Evolutionary conservation across 2,329 filamentous ascomycete species (phyloP), one percentile per base, ranked within the genome.

Genomic region (Pseudogymnoascus sp.): DNA sequence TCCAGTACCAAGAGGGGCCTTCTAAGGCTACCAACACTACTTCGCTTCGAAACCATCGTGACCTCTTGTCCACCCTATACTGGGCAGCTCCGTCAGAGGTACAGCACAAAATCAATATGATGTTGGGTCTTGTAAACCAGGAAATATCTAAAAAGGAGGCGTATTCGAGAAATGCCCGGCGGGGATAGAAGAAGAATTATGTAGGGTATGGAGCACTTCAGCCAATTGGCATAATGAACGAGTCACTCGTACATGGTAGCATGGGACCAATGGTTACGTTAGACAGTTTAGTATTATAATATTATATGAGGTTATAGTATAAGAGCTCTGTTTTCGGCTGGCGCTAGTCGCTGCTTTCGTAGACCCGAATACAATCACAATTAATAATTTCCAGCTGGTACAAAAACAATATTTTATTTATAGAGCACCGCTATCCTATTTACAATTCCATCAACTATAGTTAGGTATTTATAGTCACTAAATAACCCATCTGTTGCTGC

Each of bases 41-140:
- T 3, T 84, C 85, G 4, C 74, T 89, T 47, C 78, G 86, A 64
- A 89, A 89, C 65, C 87, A 89, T 65, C 86, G 89, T 64, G 86
- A 89, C 71, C 79, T 89, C 44, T 77, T 89, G 3, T 85, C 83
- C 67, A 87, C 85, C 0, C 76, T 89, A 4, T 89, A 83, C 70
- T 89, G 85, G 85, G 83, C 82, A 5, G 79, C 83, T 1, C 85
- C 86, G 8, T 71, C 78, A 1, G 79, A 81, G 2, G 69, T 83
- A 60, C 79, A 85, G 7, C 84, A 83, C 3, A 77, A 77, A 5
- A 74, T 82, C 1, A 78, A 80, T 63, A 75, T 84, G 19, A 79
- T 89, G 10, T 82, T 87, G 71, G 78, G 82, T 62, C 77, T 89
- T 1, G 83, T 89, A 8, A 42, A 61, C 7, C 50, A 15, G 50